phyloP scores from a whole-genome alignment of 108 stramenopile genomes.

The Nitzschia sp. region DNA sequence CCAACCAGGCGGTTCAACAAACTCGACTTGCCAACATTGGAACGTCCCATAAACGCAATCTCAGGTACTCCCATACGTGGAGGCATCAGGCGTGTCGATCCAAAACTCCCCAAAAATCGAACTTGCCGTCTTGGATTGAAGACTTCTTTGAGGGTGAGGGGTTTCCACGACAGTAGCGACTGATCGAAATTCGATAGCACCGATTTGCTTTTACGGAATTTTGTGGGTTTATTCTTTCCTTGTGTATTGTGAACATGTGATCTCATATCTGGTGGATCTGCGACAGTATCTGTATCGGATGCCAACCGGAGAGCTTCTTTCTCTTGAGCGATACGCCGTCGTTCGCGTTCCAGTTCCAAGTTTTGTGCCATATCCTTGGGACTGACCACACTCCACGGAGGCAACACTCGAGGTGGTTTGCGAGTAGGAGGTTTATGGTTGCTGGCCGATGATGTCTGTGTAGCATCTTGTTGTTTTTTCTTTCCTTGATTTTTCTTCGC shows the following conservation, averaged over 20 bases:
- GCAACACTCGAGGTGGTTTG: slow-evolving; percentile 26
- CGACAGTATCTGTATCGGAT: too few species aligned
- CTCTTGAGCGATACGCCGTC: slow-evolving; percentile 51
- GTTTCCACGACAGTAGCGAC: slow-evolving; percentile 68
- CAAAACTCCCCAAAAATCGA: slow-evolving; percentile 57
- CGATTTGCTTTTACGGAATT: slow-evolving; percentile 32
- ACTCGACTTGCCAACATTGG: slow-evolving; percentile 93
- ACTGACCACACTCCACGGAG: slow-evolving; percentile 81
- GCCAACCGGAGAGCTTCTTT: too few species aligned
- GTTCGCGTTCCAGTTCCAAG: slow-evolving; percentile 56
- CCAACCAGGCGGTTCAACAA: slow-evolving; percentile 65
- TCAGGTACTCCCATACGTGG: slow-evolving; percentile 81
- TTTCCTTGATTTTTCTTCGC: slow-evolving; percentile 14
- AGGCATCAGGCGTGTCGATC: slow-evolving; percentile 53
- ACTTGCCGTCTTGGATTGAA: slow-evolving; percentile 40
- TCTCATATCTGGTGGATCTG: too few species aligned
- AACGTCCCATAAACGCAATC: slow-evolving; percentile 89
- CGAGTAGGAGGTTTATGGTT: not conserved
- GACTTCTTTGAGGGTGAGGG: slow-evolving; percentile 41
- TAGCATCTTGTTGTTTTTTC: slow-evolving; percentile 9
- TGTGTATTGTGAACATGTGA: too few species aligned
- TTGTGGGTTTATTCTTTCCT: slow-evolving; percentile 38
- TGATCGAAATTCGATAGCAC: slow-evolving; percentile 55
- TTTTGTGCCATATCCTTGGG: slow-evolving; percentile 62
- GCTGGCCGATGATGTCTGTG: not conserved